Evolutionary conservation across 768 basidiomycete genomes (phyloP).

Genomic region (Phlebiopsis flavidoalba): DNA sequence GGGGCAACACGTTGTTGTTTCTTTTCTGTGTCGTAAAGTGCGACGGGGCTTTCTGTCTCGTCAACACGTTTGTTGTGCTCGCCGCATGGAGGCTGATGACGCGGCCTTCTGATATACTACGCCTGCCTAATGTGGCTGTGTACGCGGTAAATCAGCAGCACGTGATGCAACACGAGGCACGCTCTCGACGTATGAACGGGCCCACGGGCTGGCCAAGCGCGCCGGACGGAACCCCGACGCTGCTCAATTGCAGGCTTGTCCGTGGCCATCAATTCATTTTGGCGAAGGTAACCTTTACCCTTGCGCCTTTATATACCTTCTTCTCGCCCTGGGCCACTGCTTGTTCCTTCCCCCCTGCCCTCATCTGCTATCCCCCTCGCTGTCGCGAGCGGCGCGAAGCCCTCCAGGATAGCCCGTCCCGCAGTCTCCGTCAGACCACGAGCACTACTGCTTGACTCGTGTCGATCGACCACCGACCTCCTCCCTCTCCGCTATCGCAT

Average conservation of each 20-base stretch:
- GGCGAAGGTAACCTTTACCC: neutral
- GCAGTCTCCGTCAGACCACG: neutral
- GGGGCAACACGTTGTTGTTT: neutral
- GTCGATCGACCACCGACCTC: neutral
- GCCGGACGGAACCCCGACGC: slow-evolving; percentile 2
- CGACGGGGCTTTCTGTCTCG: no score
- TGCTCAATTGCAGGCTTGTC: neutral
- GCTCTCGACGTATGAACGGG: neutral
- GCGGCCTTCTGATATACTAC: neutral
- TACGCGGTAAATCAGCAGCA: neutral
- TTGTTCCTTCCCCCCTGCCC: neutral
- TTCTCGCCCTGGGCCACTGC: neutral
- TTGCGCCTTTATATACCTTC: neutral
- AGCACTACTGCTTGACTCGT: neutral
- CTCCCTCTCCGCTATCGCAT: neutral
- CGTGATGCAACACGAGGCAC: neutral
- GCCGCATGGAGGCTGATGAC: neutral
- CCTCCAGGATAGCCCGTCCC: neutral
- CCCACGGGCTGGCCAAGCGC: neutral
- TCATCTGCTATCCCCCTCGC: neutral
- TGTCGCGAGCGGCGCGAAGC: neutral
- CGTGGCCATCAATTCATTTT: slow-evolving; percentile 3
- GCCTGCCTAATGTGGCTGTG: neutral
- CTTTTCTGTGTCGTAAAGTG: neutral
- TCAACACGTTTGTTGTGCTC: no score